Conservation (phyloP, 75 land plant species). For the Cunninghamia lanceolata region DNA sequence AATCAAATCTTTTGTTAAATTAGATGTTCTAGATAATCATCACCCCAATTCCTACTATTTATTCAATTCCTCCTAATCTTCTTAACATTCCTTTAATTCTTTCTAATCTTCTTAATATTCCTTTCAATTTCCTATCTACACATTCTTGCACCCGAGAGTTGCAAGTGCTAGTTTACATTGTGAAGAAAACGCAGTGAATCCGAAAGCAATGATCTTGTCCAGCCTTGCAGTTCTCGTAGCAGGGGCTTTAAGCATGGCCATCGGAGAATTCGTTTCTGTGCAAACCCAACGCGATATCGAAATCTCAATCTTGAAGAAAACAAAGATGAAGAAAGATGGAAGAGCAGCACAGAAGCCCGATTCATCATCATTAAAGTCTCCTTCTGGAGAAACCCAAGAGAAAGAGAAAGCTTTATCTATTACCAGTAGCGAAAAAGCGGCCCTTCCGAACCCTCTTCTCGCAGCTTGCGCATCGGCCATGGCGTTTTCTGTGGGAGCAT, state of each 20-base stretch:
- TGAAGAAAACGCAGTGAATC: constrained; percentile 37
- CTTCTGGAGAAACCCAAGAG: not conserved
- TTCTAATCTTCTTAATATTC: too few species aligned
- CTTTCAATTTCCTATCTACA: too few species aligned
- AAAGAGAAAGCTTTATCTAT: not conserved
- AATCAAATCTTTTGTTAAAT: too few species aligned
- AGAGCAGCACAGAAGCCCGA: not conserved
- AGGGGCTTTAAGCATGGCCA: constrained; percentile 57
- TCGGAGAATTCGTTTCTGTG: constrained; percentile 55
- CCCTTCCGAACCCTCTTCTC: constrained; percentile 36
- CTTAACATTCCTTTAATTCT: too few species aligned
- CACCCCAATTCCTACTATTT: too few species aligned
- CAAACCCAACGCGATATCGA: constrained; percentile 47
- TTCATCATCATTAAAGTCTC: not conserved
- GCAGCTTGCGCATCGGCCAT: constrained; percentile 57
- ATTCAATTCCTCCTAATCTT: too few species aligned
- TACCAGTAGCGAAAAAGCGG: not conserved
- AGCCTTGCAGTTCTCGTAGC: constrained; percentile 52
- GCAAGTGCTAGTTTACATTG: too few species aligned
- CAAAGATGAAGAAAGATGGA: not conserved
- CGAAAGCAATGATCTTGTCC: constrained; percentile 16
- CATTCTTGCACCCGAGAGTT: too few species aligned
- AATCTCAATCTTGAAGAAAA: constrained; percentile 10
- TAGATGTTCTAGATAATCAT: too few species aligned
- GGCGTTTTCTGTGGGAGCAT: constrained; percentile 48